Percentiles rank a stretch among this genome's conserved stretches.
Evolutionary conservation across 441 rosid species (phyloP).

Genomic region (Populus hybrid): DNA sequence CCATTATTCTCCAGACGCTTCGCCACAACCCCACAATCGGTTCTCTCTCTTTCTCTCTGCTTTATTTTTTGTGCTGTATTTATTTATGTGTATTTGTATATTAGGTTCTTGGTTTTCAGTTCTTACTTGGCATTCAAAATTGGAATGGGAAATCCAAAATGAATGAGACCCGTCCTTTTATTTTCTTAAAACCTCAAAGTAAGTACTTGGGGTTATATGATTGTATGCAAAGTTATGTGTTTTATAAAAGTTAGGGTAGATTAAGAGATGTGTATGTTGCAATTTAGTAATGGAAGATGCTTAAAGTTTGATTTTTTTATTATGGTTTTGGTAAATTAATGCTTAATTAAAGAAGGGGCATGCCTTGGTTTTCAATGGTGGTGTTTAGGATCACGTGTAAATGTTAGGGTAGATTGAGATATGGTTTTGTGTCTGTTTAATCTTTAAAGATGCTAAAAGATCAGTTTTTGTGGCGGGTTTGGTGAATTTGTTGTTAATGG

Average conservation of each 20-base stretch:
- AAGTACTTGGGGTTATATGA: not conserved
- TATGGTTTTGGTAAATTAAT: not conserved
- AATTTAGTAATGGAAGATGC: not conserved
- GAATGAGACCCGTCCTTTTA: not conserved
- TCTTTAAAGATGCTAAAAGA: not conserved
- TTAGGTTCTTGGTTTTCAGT: not conserved
- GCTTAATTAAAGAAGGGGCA: not conserved
- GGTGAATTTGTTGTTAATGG: not conserved
- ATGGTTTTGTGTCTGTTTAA: not conserved
- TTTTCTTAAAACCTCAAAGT: too few species aligned
- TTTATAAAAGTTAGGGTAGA: not conserved
- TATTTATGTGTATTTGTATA: too few species aligned
- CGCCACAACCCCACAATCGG: slow-evolving; percentile 10
- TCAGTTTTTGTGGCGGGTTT: not conserved
- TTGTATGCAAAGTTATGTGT: not conserved
- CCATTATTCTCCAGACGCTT: not conserved
- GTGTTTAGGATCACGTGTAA: not conserved
- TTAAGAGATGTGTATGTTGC: not conserved
- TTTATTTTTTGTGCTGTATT: too few species aligned
- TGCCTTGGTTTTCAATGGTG: not conserved
- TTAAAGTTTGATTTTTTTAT: not conserved
- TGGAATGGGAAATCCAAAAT: not conserved
- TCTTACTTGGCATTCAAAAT: too few species aligned
- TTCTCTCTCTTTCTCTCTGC: not conserved
- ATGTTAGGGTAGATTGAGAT: not conserved